Evolutionary conservation across 2,329 filamentous ascomycete species (phyloP).

Genomic region (Plectosphaerella cucumerina): DNA sequence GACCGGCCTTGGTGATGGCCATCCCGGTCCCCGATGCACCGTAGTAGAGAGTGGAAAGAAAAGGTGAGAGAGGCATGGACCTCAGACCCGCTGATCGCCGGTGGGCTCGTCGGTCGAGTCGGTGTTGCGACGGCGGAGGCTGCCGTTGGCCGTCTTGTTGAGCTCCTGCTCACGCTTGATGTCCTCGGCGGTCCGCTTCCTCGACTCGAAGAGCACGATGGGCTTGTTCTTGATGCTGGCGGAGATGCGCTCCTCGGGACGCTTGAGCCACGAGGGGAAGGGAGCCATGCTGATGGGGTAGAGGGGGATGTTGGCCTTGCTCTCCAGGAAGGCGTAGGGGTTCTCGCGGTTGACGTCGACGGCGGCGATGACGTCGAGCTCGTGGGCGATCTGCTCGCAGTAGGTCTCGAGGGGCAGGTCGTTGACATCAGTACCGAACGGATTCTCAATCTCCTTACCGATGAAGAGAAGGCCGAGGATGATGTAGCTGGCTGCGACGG

Average conservation of each 20-base stretch:
- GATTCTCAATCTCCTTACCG: slow-evolving; percentile 79
- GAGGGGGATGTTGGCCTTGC: slow-evolving; percentile 44
- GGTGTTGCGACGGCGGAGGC: not conserved
- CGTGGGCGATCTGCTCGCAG: slow-evolving; percentile 69
- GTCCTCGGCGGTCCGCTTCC: slow-evolving; percentile 7
- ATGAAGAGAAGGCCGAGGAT: slow-evolving; percentile 73
- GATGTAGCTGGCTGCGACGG: slow-evolving; percentile 70
- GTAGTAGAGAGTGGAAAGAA: no score
- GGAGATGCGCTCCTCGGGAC: slow-evolving; percentile 34
- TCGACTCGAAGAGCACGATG: slow-evolving; percentile 11
- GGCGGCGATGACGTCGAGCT: slow-evolving; percentile 67
- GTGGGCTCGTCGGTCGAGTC: not conserved
- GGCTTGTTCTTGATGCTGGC: slow-evolving; percentile 36
- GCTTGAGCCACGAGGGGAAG: slow-evolving; percentile 31
- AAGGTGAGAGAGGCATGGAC: not conserved
- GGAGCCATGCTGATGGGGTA: slow-evolving; percentile 47
- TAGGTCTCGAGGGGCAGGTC: slow-evolving; percentile 73
- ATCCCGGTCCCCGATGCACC: no score
- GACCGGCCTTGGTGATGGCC: no score
- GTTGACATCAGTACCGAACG: slow-evolving; percentile 80
- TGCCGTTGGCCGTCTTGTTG: not conserved
- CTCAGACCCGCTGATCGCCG: not conserved
- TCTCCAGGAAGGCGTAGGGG: slow-evolving; percentile 30
- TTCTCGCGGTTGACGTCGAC: slow-evolving; percentile 12
- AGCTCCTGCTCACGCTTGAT: not conserved